Percentiles rank a stretch among this genome's conserved stretches.
Conservation (phyloP, 1,139 yeast species). For the Debaryomycetaceae sp. region DNA sequence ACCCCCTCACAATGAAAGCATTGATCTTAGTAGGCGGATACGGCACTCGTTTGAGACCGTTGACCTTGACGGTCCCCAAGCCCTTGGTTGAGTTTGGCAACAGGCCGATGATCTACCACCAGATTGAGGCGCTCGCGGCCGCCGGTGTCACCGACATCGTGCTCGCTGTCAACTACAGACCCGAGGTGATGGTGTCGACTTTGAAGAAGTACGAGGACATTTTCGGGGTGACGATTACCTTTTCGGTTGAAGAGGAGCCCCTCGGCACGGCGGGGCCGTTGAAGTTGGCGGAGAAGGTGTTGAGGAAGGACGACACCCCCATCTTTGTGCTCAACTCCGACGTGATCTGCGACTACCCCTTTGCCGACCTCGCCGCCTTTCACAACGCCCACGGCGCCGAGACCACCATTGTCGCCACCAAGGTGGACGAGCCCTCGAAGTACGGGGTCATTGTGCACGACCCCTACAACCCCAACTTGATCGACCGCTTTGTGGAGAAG, state of each 20-base stretch:
- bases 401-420: slow-evolving; percentile 98
- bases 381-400: slow-evolving; percentile 95
- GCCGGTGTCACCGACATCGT: slow-evolving; percentile 99
- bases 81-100: slow-evolving; percentile 98
- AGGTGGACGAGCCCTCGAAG: slow-evolving; percentile 98
- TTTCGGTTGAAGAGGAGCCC: slow-evolving; percentile 98
- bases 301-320: slow-evolving; percentile 93
- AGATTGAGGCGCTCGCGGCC: slow-evolving; percentile 94
- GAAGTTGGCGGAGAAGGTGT: slow-evolving; percentile 90
- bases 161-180: slow-evolving; percentile 97
- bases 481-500: slow-evolving; percentile 98
- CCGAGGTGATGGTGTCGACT: slow-evolving; percentile 97
- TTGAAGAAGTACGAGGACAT: slow-evolving; percentile 90
- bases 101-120: slow-evolving; percentile 97
- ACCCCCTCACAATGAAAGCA: slow-evolving; percentile 70
- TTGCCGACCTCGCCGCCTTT: slow-evolving; percentile 85
- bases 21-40: slow-evolving; percentile 98
- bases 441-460: slow-evolving; percentile 99
- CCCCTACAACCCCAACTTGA: slow-evolving; percentile 85
- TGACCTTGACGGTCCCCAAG: slow-evolving; percentile 94
- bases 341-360: slow-evolving; percentile 98
- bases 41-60: slow-evolving; percentile 99
- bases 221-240: slow-evolving; percentile 92
- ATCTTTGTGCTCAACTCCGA: slow-evolving; percentile 98
- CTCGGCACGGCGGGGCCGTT: slow-evolving; percentile 99